Evolutionary conservation across 2,329 filamentous ascomycete genomes (phyloP), one percentile per base, ranked within the genome.

Genomic region (Fusarium pilosicola): DNA sequence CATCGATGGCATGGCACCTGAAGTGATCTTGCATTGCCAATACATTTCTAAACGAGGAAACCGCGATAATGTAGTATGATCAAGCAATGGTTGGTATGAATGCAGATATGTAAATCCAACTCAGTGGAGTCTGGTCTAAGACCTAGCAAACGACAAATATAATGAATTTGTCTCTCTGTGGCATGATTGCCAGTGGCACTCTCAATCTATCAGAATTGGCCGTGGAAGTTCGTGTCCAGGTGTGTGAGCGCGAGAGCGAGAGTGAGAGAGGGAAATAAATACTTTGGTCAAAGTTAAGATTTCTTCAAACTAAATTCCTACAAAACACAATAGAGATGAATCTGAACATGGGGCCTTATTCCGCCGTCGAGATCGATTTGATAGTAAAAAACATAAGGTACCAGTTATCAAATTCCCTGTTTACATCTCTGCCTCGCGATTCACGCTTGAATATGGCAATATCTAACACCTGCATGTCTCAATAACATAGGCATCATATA

Each of bases 41-140:
- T 39, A 48, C 28, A 57, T 67, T 54, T 49, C 57, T 66, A 38
- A 42, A 58, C 44, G 28, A 46, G 65, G 39, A 39, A 74, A 54
- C 12, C 20, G 39, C 22, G 24, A 52, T 42, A 24, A 36, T 51
- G 30, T 70, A 49, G 38, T 48, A 46, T 42, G 38, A 41, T 36
- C 26, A 51, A 72, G 56, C 49, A 42, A 65, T 51, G 52, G 39
- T 51, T 61, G 41, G 61, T 49, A 36, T 20, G n/a, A 22, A 26
- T 52, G 49, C 30, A 52, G n/a, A 36, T 52, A 69, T 76, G 69
- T 49, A 76, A 66, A 52, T 48, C 71, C 32, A 36, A 48, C 32
- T 49, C 20, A 54, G 45, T 44, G 28, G 56, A 65, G 61, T 76
- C 70, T 74, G 69, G 76, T 62, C 70, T 70, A 73, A 76, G 72